Base-by-base conservation (phyloP, 441 rosid genomes). In the Geranium incanum region DNA sequence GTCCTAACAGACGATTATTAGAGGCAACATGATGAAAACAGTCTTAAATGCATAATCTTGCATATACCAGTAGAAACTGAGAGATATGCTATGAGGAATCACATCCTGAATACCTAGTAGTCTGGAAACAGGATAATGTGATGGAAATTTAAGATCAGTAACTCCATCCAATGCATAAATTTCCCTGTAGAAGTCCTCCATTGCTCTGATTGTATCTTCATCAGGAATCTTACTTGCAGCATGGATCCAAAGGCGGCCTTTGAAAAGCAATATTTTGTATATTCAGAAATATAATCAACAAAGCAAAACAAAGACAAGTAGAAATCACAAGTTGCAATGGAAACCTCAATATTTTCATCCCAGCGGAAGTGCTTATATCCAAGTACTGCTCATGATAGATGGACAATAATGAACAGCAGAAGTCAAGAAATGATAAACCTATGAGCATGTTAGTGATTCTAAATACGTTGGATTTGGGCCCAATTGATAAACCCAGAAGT, bases 211-310 rank as follows among this genome's bases (percentile, higher is more conserved):
- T 2, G 92, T 89, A 66, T 79, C 85, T 80, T 86, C 91, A 66
- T 94, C 97, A 0, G 97, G 96, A 70, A 91, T 80, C 81, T 93
- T 91, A 74, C 92, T 70, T 19, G 97, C 98, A 50, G 97, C 93
- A 66, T 94, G 97, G 74, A 91, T 88, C 97, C 98, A 94, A 37
- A 89, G 86, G 57, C 96, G 89, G 2, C 97, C 97, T 94, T 73
- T 66, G 55, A 76, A 59, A 74, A 16, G 60, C 50, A 43, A 60
- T 11, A 76, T 37, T 50, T 12, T 1, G 52, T 0, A 33, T 71
- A 72, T 36, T 65, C 11, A 67, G 15, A 23, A 68, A 57, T 63
- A 72, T 68, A 48, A 36, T 52, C 15, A 36, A 70, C 48, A n/a
- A 11, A 36, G 33, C 48, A 28, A 23, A n/a, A 64, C 8, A 28